Base-by-base conservation (phyloP, 495 filamentous ascomycete species). In the Aspergillus panamensis region DNA sequence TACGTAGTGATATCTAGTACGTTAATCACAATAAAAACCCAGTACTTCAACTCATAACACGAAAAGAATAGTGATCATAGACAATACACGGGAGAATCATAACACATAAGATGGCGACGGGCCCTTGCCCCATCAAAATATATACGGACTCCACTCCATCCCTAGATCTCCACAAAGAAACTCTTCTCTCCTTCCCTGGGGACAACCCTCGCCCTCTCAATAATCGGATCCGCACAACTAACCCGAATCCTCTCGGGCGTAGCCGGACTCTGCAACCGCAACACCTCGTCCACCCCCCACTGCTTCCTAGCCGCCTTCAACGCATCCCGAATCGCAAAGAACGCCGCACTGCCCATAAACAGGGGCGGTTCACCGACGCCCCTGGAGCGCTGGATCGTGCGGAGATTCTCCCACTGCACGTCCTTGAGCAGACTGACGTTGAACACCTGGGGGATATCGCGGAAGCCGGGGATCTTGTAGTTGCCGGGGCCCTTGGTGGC, bases 401-500 rank as follows among this genome's bases (percentile, higher is more conserved):
- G 81, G 50, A 98, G 79, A 60, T 98, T 87, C 79, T 96, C 85
- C 94, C 94, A 98, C 61, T 88, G 79, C 0, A 97, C 94, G 56
- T 86, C 93, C 72, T 97, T 97, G 25, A 98, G 82, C 65, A 98
- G 75, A 55, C 82, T 87, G 33, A 97, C 91, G 68, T 97, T 96
- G 73, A 96, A 94, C 13, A 86, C 78, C 76, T 97, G 94, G 2
- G 94, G 94, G 48, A 98, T 94, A 63, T 97, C 94, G 33, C 94
- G 81, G 79, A 98, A 98, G 5, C 92, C 92, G 0, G 94, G 94
- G 62, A 98, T 97, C 77, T 98, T 97, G 78, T 98, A 97, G 42
- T 77, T 80, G 8, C 91, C 94, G 0, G 90, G 94, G 0, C 94
- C 94, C 32, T 84, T 83, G n/a, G 94, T 98, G 72, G 89, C 87